Evolutionary conservation across 495 filamentous ascomycete species (phyloP).

Genomic region (Aspergillus sparsus): DNA sequence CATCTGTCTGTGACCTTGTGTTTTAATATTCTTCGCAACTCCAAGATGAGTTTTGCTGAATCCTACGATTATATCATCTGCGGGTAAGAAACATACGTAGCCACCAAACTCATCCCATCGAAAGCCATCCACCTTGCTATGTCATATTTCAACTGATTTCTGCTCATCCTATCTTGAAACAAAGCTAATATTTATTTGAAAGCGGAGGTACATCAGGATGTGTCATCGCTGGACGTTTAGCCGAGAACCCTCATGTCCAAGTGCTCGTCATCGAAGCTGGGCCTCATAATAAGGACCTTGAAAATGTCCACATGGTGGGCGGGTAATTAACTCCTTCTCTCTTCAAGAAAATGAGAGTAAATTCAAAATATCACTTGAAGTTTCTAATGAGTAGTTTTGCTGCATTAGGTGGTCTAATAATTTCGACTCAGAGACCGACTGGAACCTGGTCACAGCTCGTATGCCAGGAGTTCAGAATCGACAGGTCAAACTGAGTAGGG

Average conservation of each 20-base stretch:
- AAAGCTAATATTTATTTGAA: background rate
- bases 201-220: constrained; percentile 63
- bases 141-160: background rate
- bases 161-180: too few species aligned
- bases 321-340: constrained; percentile 4
- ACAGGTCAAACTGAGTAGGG: constrained; percentile 59
- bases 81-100: constrained; percentile 25
- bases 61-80: constrained; percentile 41
- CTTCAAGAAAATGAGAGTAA: too few species aligned
- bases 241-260: constrained; percentile 53
- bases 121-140: too few species aligned
- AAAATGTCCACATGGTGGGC: constrained; percentile 52
- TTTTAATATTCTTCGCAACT: too few species aligned
- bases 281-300: constrained; percentile 43
- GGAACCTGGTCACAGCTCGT: constrained; percentile 58
- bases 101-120: too few species aligned
- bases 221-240: constrained; percentile 61
- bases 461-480: constrained; percentile 55
- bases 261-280: constrained; percentile 61
- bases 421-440: constrained; percentile 55
- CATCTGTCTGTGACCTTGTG: too few species aligned
- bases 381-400: too few species aligned
- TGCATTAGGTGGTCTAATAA: constrained; percentile 37
- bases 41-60: too few species aligned
- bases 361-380: too few species aligned